Conservation (phyloP, 1,284 basidiomycete genomes). For the Ceratobasidium sp. region DNA sequence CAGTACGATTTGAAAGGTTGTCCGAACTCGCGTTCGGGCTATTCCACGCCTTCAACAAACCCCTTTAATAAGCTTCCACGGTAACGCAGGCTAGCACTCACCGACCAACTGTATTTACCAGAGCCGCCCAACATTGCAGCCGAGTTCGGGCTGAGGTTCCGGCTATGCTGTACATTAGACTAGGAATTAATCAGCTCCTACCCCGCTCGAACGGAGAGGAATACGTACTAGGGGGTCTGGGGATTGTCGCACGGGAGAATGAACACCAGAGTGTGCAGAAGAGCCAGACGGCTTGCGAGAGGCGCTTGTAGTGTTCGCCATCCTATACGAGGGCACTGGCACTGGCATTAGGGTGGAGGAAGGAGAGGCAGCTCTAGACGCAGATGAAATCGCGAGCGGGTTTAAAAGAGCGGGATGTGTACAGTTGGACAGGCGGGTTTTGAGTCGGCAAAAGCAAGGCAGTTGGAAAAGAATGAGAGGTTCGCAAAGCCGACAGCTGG, state of each 20-base stretch:
- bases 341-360: constrained; percentile 45
- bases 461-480: constrained; percentile 49
- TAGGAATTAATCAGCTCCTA: neutral
- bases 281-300: constrained; percentile 76
- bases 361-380: constrained; percentile 35
- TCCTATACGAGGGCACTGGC: constrained; percentile 60
- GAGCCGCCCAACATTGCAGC: constrained; percentile 34
- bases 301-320: constrained; percentile 63
- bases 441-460: constrained; percentile 47
- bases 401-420: constrained; percentile 12
- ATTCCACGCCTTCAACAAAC: constrained; percentile 69
- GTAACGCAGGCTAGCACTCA: constrained; percentile 56
- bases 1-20: constrained; percentile 65
- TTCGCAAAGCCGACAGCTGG: no score
- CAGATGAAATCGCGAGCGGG: constrained; percentile 33
- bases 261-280: constrained; percentile 71
- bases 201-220: neutral
- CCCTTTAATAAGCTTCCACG: constrained; percentile 42
- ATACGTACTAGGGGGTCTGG: constrained; percentile 36
- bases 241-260: constrained; percentile 64
- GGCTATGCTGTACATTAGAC: constrained; percentile 24
- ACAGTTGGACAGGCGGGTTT: constrained; percentile 16
- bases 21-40: constrained; percentile 60
- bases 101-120: constrained; percentile 72
- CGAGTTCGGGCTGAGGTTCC: constrained; percentile 41